These are phyloP conservation scores for Backusella mclennaniae DNA, from an alignment of 192 early-diverging fungal species.

Conservation along the genomic window DNA sequence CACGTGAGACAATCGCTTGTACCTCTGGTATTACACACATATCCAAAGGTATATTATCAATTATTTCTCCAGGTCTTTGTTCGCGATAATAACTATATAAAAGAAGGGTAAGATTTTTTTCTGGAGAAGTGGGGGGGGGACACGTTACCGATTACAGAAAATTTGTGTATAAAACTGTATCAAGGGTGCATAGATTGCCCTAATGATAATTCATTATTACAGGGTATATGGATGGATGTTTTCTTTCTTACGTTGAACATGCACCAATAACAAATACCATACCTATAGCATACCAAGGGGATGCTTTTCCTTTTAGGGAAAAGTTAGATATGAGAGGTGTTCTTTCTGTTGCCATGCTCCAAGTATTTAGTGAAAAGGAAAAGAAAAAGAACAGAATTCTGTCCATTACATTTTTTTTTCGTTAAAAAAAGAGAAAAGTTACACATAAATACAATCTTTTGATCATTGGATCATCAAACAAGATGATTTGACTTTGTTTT, in stretches of 20 bases:
- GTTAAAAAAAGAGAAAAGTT: not conserved
- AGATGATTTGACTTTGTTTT: not conserved
- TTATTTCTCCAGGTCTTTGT: not conserved
- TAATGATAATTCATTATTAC: not conserved
- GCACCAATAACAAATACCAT: conserved; percentile 5
- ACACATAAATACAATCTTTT: not conserved
- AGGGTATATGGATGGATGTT: not conserved
- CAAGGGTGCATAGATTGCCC: conserved; percentile 16
- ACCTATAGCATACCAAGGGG: not conserved
- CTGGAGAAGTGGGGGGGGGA: not conserved
- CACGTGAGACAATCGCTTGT: conserved; percentile 20
- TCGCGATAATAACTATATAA: not conserved
- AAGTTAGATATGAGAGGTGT: not conserved
- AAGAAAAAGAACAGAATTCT: not conserved
- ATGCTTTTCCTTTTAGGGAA: conserved; percentile 11
- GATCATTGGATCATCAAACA: conserved; percentile 1
- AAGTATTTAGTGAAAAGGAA: not conserved
- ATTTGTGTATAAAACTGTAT: conserved; percentile 25
- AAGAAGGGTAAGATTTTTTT: not conserved
- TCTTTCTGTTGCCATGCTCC: not conserved
- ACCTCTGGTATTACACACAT: conserved; percentile 35
- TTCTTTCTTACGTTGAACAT: not conserved
- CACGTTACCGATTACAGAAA: conserved; percentile 23
- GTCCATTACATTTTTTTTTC: not conserved
- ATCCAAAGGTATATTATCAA: conserved; percentile 19